Base-by-base conservation (phyloP, 78 protist genomes). In the Chrysochromulina parva region DNA sequence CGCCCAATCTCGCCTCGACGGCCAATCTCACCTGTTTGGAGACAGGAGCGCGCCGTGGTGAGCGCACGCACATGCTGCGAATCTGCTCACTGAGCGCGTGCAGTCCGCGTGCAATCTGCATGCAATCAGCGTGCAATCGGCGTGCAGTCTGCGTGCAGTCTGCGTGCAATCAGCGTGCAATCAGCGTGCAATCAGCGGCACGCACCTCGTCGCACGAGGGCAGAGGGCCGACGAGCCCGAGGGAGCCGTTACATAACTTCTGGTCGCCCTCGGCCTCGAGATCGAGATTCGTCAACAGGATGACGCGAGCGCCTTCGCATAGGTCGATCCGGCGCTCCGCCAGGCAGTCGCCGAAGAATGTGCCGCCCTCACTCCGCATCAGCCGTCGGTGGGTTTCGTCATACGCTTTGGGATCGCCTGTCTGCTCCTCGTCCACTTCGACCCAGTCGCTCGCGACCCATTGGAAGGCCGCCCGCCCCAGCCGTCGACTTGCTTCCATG, bases 341-440 rank as follows among this genome's bases (percentile, higher is more conserved):
- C 28, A 74, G 53, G 82, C 82, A 74, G 82, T 74, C 82, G 55
- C 57, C 82, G 82, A 48, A 74, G 82, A 74, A 74, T 53, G n/a
- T 3, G 50, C 82, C 82, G 6, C 13, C 3, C 55, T 28, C 82
- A 20, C 71, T 65, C 28, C 71, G 16, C 71, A 19, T 65, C 71
- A 65, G 71, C 71, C 28, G 24, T 9, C 71, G 71, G n/a, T 19
- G n/a, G 28, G 17, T 20, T 7, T 65, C 71, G 9, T 65, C 71
- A 7, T 20, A 13, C 71, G n/a, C 9, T 38, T 38, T 38, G 38
- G 38, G 38, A 0, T 38, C 38, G 28, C 71, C 14, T 13, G 28
- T 3, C 9, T 4, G 26, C 9, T 65, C 71, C 71, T 74, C 82
- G 55, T 74, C 82, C 26, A 74, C 55, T 11, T 74, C 82, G 82